These are phyloP conservation scores for Meira miltonrushii DNA, from an alignment of 1,284 basidiomycete species.

Conservation along the genomic window DNA sequence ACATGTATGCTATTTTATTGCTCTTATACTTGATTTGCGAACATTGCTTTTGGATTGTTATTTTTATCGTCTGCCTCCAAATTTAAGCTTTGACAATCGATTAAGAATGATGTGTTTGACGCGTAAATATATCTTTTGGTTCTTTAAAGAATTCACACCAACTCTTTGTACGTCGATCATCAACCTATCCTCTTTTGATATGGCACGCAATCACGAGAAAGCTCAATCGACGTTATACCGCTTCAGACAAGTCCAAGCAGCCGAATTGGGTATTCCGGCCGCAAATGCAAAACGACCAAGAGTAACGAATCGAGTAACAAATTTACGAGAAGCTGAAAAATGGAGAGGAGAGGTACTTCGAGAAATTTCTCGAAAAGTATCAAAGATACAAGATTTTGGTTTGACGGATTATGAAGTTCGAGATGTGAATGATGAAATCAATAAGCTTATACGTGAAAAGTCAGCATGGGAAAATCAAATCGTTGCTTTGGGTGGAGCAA, in stretches of 20 bases:
- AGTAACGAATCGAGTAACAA: slow-evolving; percentile 84
- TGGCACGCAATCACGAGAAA: slow-evolving; percentile 51
- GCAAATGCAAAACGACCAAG: slow-evolving; percentile 58
- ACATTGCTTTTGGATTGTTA: too few species aligned
- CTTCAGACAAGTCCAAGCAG: slow-evolving; percentile 92
- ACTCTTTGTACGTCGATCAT: too few species aligned
- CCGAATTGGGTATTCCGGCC: slow-evolving; percentile 67
- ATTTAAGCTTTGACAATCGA: too few species aligned
- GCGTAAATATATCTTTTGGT: too few species aligned
- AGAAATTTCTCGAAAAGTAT: slow-evolving; percentile 92
- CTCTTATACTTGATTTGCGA: too few species aligned
- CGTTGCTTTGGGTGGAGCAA: slow-evolving; percentile 86
- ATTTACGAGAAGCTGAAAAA: slow-evolving; percentile 82
- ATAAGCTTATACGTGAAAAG: slow-evolving; percentile 90
- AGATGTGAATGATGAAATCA: slow-evolving; percentile 96
- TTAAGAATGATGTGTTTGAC: too few species aligned
- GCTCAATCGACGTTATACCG: slow-evolving; percentile 86
- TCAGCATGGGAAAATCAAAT: slow-evolving; percentile 97
- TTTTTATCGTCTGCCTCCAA: too few species aligned
- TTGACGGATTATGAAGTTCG: slow-evolving; percentile 93
- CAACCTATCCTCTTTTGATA: slow-evolving; percentile 8
- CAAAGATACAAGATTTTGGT: slow-evolving; percentile 92
- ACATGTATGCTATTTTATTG: too few species aligned
- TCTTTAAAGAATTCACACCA: too few species aligned
- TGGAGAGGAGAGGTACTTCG: slow-evolving; percentile 92